These are phyloP conservation scores for Cryphonectria radicalis DNA, from an alignment of 2,329 filamentous ascomycete species.

Conservation along the genomic window DNA sequence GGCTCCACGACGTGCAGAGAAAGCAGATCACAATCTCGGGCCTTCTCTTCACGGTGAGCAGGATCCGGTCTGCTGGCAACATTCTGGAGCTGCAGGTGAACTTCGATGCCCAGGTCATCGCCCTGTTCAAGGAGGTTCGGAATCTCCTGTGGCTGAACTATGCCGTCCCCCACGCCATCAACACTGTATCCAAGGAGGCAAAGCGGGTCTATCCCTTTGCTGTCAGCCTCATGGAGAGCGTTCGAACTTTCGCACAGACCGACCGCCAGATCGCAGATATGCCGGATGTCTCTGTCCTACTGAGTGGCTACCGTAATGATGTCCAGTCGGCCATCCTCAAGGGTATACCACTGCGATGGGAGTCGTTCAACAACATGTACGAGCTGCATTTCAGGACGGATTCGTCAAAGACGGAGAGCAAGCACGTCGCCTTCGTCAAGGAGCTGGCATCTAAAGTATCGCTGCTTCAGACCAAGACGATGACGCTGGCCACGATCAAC, in stretches of 20 bases:
- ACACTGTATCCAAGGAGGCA: conserved; percentile 97
- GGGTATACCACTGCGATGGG: conserved; percentile 91
- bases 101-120: conserved; percentile 96
- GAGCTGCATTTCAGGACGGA: conserved; percentile 78
- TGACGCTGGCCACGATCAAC: conserved; percentile 77
- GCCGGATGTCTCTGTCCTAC: conserved; percentile 82
- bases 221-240: conserved; percentile 97
- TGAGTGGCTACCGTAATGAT: conserved; percentile 91
- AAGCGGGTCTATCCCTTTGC: conserved; percentile 98
- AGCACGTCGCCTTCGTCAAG: conserved; percentile 94
- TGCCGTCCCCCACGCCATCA: conserved; percentile 90
- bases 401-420: conserved; percentile 65
- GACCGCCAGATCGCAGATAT: conserved; percentile 82
- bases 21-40: conserved; percentile 91
- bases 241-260: conserved; percentile 90
- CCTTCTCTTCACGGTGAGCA: conserved; percentile 85
- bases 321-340: conserved; percentile 83
- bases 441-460: conserved; percentile 90
- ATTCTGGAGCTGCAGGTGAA: conserved; percentile 88
- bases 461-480: conserved; percentile 84
- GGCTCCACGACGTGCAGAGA: conserved; percentile 87
- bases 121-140: conserved; percentile 96
- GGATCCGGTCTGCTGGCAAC: conserved; percentile 89
- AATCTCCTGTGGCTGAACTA: conserved; percentile 96
- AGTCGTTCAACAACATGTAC: conserved; percentile 96